Percentiles rank a stretch among this genome's conserved stretches.
These are phyloP conservation scores for Globisporangium solare DNA, from an alignment of 352 stramenopile species.

Conservation along the genomic window DNA sequence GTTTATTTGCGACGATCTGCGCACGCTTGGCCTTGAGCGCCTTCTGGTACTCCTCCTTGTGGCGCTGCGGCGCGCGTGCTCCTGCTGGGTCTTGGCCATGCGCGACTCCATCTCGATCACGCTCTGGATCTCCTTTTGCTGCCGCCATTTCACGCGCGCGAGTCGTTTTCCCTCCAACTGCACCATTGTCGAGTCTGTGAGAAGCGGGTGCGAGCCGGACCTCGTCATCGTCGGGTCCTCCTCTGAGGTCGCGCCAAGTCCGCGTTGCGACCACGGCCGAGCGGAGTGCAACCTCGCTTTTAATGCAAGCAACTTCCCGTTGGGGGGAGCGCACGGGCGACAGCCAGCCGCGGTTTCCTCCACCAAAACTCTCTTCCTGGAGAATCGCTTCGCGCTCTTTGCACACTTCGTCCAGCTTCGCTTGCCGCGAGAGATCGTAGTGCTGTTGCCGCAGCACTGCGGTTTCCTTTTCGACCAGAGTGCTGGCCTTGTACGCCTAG, in stretches of 20 bases:
- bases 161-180: constrained; percentile 60
- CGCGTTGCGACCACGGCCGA: too few relatives aligned
- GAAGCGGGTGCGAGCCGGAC: too few relatives aligned
- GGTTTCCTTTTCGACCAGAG: constrained; percentile 67
- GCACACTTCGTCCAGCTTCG: constrained; percentile 57
- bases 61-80: constrained; percentile 43
- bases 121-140: constrained; percentile 66
- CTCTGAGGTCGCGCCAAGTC: too few relatives aligned
- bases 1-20: constrained; percentile 48
- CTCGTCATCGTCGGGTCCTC: constrained; percentile 2
- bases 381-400: constrained; percentile 37
- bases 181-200: constrained; percentile 49
- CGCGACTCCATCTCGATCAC: constrained; percentile 80
- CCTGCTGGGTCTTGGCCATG: constrained; percentile 58
- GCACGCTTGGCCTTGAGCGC: constrained; percentile 40
- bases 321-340: too few relatives aligned
- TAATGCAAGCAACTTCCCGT: too few relatives aligned
- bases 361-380: neutral
- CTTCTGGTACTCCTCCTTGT: constrained; percentile 57
- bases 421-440: constrained; percentile 60
- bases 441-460: constrained; percentile 63
- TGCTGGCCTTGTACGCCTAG: constrained; percentile 36
- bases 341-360: too few relatives aligned
- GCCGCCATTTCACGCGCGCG: constrained; percentile 59
- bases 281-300: too few relatives aligned